A percentile compares a stretch with the other conserved stretches of the same genome.
Conservation (phyloP, 208 protist genomes). For the Perkinsela sp. region DNA sequence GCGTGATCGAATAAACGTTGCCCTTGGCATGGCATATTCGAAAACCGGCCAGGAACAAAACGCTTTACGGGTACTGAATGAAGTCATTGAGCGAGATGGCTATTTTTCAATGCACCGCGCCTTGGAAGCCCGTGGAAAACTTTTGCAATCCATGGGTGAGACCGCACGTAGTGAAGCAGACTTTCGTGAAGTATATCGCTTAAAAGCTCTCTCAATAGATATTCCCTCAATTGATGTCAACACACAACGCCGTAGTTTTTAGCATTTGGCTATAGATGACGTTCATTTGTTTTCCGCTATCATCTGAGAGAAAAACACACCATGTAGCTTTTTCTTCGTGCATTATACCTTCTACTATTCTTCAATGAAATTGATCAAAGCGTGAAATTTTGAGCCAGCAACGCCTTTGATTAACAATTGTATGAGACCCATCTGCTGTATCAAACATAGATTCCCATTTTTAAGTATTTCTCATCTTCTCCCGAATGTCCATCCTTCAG, state of each 20-base stretch:
- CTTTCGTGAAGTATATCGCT: neutral
- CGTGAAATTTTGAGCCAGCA: no score
- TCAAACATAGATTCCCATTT: no score
- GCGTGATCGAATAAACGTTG: neutral
- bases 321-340: no score
- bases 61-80: neutral
- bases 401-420: no score
- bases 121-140: neutral
- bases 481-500: constrained; percentile 64
- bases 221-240: neutral
- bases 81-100: neutral
- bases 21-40: neutral
- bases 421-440: no score
- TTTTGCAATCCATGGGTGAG: neutral
- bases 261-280: no score
- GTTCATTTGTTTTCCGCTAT: no score
- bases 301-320: no score
- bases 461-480: no score
- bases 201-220: neutral
- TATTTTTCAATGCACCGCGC: neutral
- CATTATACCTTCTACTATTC: no score
- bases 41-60: neutral
- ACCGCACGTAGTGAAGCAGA: neutral
- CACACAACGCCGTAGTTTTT: neutral
- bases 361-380: no score